These are phyloP conservation scores for Cryptosporidium xiaoi DNA, from an alignment of 169 alveolate genomes.

Conservation along the genomic window DNA sequence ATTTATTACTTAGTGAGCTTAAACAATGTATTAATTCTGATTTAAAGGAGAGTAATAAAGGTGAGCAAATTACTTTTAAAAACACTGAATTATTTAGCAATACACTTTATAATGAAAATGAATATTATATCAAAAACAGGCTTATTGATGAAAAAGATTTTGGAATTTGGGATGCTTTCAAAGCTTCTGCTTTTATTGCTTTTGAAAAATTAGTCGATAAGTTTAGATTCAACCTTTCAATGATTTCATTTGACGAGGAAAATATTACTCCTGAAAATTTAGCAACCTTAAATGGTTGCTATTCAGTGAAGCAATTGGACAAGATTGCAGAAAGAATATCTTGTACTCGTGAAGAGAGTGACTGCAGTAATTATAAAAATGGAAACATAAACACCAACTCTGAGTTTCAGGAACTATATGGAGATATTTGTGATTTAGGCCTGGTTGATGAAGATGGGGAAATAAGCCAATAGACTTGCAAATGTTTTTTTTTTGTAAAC, in stretches of 20 bases:
- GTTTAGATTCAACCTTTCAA: neutral
- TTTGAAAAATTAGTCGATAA: constrained; percentile 17
- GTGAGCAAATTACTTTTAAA: neutral
- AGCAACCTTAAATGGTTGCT: constrained; percentile 21
- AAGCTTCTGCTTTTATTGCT: constrained; percentile 44
- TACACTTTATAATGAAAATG: neutral
- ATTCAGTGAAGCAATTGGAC: constrained; percentile 45
- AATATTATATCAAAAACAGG: constrained; percentile 2
- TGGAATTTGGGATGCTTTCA: constrained; percentile 60
- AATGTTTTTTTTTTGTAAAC: neutral
- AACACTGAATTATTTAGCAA: no score
- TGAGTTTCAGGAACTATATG: neutral
- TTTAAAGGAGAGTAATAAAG: neutral
- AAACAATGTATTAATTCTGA: neutral
- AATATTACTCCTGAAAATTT: neutral
- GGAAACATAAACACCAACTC: neutral
- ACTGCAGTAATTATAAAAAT: neutral
- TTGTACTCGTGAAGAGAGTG: neutral
- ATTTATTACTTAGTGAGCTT: constrained; percentile 13
- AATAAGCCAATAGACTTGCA: neutral
- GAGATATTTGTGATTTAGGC: constrained; percentile 55
- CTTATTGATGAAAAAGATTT: constrained; percentile 19
- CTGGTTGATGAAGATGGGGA: neutral
- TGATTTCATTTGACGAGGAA: neutral
- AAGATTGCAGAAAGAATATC: constrained; percentile 47